phyloP scores from a whole-genome alignment of 371 early-diverging fungal species.

The Hamiltosporidium tvaerminnensis region DNA sequence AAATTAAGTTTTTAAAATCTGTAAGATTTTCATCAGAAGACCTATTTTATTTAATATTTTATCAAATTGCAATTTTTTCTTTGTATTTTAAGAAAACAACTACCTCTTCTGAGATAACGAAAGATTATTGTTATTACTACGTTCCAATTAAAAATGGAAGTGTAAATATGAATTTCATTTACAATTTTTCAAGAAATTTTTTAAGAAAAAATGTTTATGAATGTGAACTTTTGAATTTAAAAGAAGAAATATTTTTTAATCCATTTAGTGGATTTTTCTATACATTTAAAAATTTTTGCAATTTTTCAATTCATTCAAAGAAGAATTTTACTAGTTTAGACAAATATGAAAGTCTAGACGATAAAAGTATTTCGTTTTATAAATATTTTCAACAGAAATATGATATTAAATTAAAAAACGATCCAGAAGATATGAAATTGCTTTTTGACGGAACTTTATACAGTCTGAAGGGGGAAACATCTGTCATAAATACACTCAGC shows the following conservation, averaged over 20 bases:
- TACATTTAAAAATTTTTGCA: background rate
- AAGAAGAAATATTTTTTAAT: background rate
- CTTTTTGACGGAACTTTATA: background rate
- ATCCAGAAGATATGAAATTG: background rate
- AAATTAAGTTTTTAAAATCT: background rate
- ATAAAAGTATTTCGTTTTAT: background rate
- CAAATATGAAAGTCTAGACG: conserved; percentile 5
- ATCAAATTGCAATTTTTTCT: conserved; percentile 19
- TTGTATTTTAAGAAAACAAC: background rate
- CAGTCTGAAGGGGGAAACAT: background rate
- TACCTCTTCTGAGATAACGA: background rate
- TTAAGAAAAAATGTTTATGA: conserved; percentile 2
- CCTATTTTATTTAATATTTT: conserved; percentile 4
- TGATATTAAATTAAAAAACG: background rate
- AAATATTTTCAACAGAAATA: background rate
- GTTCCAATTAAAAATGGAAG: conserved; percentile 26
- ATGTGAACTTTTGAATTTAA: background rate
- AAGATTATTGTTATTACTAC: conserved; percentile 12
- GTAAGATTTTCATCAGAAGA: conserved; percentile 1
- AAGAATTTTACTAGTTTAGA: conserved; percentile 5
- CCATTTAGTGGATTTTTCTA: too few species aligned
- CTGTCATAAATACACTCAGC: conserved; percentile 1
- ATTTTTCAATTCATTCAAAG: conserved; percentile 11
- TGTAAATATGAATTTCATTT: conserved; percentile 14
- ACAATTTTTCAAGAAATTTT: conserved; percentile 10